These are phyloP conservation scores for Amanita pseudoporphyria DNA, from an alignment of 768 basidiomycete species.

Conservation along the genomic window DNA sequence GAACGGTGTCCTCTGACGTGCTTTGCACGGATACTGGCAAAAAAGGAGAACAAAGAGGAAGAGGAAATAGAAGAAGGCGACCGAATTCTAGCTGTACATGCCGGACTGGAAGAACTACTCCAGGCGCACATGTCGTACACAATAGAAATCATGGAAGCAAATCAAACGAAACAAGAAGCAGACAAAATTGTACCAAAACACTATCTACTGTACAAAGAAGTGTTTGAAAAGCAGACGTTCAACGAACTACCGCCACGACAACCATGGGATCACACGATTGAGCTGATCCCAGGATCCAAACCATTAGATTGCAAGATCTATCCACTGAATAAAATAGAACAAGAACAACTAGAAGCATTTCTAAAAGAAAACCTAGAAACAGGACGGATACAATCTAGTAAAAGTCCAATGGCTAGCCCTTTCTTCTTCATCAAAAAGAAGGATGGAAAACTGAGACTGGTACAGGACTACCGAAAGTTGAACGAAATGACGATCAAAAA, in stretches of 20 bases:
- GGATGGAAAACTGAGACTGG: too few species aligned
- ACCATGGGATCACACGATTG: slow-evolving; percentile 1
- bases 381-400: too few species aligned
- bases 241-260: neutral
- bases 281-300: neutral
- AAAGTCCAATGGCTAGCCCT: neutral
- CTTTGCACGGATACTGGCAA: too few species aligned
- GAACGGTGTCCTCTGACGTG: too few species aligned
- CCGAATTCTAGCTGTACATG: neutral
- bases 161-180: neutral
- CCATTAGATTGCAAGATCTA: too few species aligned
- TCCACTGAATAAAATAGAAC: neutral
- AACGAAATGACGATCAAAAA: neutral
- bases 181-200: neutral
- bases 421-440: too few species aligned
- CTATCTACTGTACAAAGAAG: neutral
- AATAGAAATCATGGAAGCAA: neutral
- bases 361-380: too few species aligned
- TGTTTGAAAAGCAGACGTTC: neutral
- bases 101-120: neutral
- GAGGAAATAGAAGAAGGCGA: slow-evolving; percentile 2
- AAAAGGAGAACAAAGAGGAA: too few species aligned
- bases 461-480: too few species aligned
- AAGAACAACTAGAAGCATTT: neutral
- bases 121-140: neutral